A percentile compares a stretch with the other conserved stretches of the same genome.
Conservation (phyloP, 2,329 filamentous ascomycete species). For the Drechslerella coelobrocha region DNA sequence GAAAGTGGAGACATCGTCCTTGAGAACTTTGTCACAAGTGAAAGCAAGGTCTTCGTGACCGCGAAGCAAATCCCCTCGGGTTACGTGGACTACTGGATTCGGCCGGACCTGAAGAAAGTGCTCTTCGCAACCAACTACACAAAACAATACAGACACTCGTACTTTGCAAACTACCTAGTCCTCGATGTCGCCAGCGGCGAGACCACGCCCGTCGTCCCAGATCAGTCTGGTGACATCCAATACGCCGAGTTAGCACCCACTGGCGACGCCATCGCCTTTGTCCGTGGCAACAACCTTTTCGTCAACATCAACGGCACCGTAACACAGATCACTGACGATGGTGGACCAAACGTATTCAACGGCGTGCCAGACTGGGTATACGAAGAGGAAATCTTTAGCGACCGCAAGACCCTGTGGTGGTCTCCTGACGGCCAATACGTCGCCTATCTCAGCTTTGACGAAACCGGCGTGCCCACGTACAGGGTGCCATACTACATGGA, state of each 20-base stretch:
- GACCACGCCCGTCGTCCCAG: constrained; percentile 65
- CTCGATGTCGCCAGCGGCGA: constrained; percentile 68
- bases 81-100: constrained; percentile 68
- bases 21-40: constrained; percentile 68
- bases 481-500: constrained; percentile 73
- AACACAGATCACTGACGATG: constrained; percentile 67
- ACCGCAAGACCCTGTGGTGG: constrained; percentile 65
- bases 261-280: constrained; percentile 70
- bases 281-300: constrained; percentile 71
- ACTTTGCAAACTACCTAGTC: constrained; percentile 71
- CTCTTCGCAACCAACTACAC: constrained; percentile 71
- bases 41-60: constrained; percentile 66
- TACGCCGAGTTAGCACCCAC: constrained; percentile 69
- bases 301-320: constrained; percentile 65
- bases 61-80: constrained; percentile 64
- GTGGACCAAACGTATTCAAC: constrained; percentile 69
- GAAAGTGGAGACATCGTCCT: constrained; percentile 61
- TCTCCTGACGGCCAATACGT: constrained; percentile 66
- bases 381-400: constrained; percentile 66
- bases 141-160: constrained; percentile 73
- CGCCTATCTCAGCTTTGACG: constrained; percentile 67
- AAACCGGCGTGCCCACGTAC: constrained; percentile 72
- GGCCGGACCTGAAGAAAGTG: constrained; percentile 66
- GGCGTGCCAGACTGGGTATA: constrained; percentile 72
- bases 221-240: constrained; percentile 71